phyloP scores from a whole-genome alignment of 2,329 filamentous ascomycete genomes.

The Hypoxylon sp. region DNA sequence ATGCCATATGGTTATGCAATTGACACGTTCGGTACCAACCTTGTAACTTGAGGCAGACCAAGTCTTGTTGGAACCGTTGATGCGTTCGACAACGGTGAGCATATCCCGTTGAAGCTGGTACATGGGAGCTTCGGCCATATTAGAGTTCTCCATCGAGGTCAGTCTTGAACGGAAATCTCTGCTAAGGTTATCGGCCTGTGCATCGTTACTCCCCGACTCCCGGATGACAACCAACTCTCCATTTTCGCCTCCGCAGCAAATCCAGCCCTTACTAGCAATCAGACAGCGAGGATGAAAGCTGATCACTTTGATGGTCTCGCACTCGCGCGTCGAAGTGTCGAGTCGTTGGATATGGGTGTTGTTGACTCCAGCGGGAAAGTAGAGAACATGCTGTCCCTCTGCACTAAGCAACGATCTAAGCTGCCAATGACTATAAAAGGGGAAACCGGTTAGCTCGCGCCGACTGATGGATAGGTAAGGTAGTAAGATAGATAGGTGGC shows the following conservation, averaged over 20 bases:
- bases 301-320: slow-evolving; percentile 79
- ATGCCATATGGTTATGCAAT: slow-evolving; percentile 76
- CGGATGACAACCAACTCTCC: slow-evolving; percentile 89
- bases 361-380: slow-evolving; percentile 84
- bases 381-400: slow-evolving; percentile 81
- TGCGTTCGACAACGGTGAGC: slow-evolving; percentile 53
- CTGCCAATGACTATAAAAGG: slow-evolving; percentile 79
- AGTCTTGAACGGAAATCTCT: slow-evolving; percentile 46
- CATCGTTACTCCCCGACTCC: slow-evolving; percentile 56
- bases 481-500: slow-evolving; percentile 34
- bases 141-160: slow-evolving; percentile 46
- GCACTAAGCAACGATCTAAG: slow-evolving; percentile 91
- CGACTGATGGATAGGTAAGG: slow-evolving; percentile 12
- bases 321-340: slow-evolving; percentile 77
- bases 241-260: slow-evolving; percentile 89
- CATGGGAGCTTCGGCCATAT: slow-evolving; percentile 56
- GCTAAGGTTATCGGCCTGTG: slow-evolving; percentile 53
- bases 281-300: slow-evolving; percentile 86
- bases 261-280: slow-evolving; percentile 87
- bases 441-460: slow-evolving; percentile 23
- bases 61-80: slow-evolving; percentile 60
- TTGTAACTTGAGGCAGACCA: slow-evolving; percentile 66
- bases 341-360: slow-evolving; percentile 76
- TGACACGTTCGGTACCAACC: slow-evolving; percentile 73
- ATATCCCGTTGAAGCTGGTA: slow-evolving; percentile 53